Evolutionary conservation across 805 yeast genomes (phyloP), one percentile per base, ranked within the genome.

Genomic region (Schizosaccharomyces osmophilus): DNA sequence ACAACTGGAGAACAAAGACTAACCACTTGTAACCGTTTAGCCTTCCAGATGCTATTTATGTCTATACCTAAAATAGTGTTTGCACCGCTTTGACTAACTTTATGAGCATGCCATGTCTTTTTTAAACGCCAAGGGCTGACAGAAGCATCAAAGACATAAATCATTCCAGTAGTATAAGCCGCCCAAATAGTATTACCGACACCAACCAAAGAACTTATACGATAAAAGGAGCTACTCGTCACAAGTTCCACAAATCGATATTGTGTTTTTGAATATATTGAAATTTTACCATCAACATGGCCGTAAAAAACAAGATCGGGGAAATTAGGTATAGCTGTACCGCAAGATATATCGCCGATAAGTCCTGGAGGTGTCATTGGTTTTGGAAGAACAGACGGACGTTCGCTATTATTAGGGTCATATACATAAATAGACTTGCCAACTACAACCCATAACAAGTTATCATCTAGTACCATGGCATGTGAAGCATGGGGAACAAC

Each of bases 91-190:
- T 61, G 31, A 4, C 71, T 67, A 3, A 67, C 63, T 8, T 69
- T 68, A 60, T 73, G 74, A 0, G 73, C 75, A 59, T 68, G 70
- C 74, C 74, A 73, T 59, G 70, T 71, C 55, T 72, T 69, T 45
- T 66, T 58, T 1, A 73, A 68, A 22, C 67, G 64, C 70, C 75
- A 74, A 11, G 72, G 71, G 1, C 39, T 57, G 24, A 5, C 17
- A 24, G 43, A 29, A 11, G 69, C 66, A 48, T 69, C 69, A 63
- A 72, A 69, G 1, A 74, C 70, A 15, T 70, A 64, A 26, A 74
- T 66, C 42, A 65, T 66, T 8, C 77, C 77, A 13, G 70, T 69
- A 9, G 71, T 68, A 39, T 73, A 67, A 0, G 73, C 73, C 5
- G 71, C 68, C 77, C 77, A 73, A 9, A 73, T 62, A 48, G 65